Evolutionary conservation across 1,284 basidiomycete genomes (phyloP).

Genomic region (Tilletiaria anomala): DNA sequence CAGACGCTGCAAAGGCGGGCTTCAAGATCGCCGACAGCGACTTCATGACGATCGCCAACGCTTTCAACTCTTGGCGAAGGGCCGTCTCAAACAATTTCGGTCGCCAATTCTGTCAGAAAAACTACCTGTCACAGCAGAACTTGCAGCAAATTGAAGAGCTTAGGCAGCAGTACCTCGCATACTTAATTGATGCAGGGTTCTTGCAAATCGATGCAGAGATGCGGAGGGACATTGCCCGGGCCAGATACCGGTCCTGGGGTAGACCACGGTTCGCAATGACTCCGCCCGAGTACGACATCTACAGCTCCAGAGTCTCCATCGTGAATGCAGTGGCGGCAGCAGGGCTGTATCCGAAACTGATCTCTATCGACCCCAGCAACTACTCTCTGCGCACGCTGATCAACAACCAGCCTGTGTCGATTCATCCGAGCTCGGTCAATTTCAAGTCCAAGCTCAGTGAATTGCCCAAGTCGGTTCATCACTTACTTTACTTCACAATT

Average conservation of each 20-base stretch:
- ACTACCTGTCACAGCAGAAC: constrained; percentile 78
- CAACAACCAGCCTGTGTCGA: constrained; percentile 68
- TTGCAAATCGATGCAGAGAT: constrained; percentile 57
- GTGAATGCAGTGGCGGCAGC: constrained; percentile 70
- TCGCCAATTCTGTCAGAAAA: constrained; percentile 56
- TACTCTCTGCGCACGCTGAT: constrained; percentile 62
- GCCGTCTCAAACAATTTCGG: constrained; percentile 52
- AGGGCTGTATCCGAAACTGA: constrained; percentile 82
- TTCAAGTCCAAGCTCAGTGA: constrained; percentile 37
- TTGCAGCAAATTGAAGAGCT: constrained; percentile 92
- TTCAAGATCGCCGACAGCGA: constrained; percentile 87
- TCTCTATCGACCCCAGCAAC: constrained; percentile 51
- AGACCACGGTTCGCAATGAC: constrained; percentile 54
- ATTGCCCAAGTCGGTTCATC: constrained; percentile 6
- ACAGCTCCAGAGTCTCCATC: constrained; percentile 51
- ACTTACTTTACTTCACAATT: constrained; percentile 18
- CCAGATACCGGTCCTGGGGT: constrained; percentile 40
- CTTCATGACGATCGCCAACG: constrained; percentile 83
- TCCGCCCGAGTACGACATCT: constrained; percentile 57
- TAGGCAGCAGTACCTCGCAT: constrained; percentile 71
- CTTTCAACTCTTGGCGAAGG: constrained; percentile 72
- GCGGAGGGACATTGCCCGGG: constrained; percentile 57
- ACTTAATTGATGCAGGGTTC: constrained; percentile 72
- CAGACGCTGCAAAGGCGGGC: constrained; percentile 63
- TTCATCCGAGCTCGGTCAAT: constrained; percentile 61